Conservation (phyloP, 257 asterid species). For the Lavandula angustifolia region DNA sequence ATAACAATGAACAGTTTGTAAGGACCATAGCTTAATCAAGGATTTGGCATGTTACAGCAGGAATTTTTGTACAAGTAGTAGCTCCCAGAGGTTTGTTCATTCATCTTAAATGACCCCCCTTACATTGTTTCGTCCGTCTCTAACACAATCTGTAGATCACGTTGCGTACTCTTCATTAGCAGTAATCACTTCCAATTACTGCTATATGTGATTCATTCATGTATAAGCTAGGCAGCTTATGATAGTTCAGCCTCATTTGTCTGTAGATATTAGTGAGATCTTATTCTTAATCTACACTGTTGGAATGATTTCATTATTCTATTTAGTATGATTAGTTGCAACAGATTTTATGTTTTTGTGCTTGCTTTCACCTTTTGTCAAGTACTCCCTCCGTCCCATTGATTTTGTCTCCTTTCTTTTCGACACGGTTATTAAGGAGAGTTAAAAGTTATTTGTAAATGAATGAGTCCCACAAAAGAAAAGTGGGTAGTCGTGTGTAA, state of each 20-base stretch:
- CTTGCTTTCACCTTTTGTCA: neutral
- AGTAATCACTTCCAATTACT: neutral
- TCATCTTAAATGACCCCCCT: conserved; percentile 9
- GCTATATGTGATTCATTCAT: conserved; percentile 25
- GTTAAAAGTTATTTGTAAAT: too few species aligned
- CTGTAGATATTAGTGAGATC: conserved; percentile 33
- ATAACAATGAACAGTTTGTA: neutral
- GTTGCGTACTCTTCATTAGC: conserved; percentile 4
- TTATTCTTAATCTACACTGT: conserved; percentile 14
- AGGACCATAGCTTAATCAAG: conserved; percentile 23
- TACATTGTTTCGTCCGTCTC: conserved; percentile 5
- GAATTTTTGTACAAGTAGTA: conserved; percentile 31
- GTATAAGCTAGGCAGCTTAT: conserved; percentile 25
- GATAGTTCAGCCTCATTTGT: conserved; percentile 19
- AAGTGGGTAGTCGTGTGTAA: too few species aligned
- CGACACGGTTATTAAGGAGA: too few species aligned
- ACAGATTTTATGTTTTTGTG: neutral
- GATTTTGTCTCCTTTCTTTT: too few species aligned
- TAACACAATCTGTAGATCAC: conserved; percentile 24
- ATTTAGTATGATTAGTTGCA: conserved; percentile 6
- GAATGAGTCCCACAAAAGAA: too few species aligned
- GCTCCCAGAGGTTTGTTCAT: conserved; percentile 30
- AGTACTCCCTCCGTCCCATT: too few species aligned
- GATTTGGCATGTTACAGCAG: conserved; percentile 13
- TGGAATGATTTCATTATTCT: neutral